These are phyloP conservation scores for Phytophthora citrophthora DNA, from an alignment of 352 stramenopile species.

Conservation along the genomic window DNA sequence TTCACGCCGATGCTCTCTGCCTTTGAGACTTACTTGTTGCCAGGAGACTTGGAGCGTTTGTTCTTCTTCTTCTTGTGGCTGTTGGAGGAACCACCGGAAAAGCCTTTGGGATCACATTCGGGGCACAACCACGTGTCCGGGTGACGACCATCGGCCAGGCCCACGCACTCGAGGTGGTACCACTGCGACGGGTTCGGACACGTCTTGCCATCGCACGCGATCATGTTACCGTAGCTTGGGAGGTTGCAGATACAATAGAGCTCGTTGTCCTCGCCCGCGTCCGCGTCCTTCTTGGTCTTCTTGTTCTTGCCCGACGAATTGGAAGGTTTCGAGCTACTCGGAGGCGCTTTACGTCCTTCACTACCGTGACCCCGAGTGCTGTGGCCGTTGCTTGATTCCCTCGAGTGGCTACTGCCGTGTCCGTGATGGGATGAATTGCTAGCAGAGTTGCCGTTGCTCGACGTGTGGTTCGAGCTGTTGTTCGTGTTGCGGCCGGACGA, in stretches of 20 bases:
- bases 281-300: conserved; percentile 74
- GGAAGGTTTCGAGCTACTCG: conserved; percentile 31
- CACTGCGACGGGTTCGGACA: conserved; percentile 88
- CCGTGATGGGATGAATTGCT: conserved; percentile 21
- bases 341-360: conserved; percentile 39
- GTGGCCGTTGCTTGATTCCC: conserved; percentile 25
- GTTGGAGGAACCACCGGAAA: conserved; percentile 58
- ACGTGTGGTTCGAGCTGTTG: conserved; percentile 29
- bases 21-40: conserved; percentile 54
- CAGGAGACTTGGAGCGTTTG: conserved; percentile 84
- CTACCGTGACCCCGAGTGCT: conserved; percentile 15
- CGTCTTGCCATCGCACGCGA: conserved; percentile 88
- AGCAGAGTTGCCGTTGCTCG: conserved; percentile 23
- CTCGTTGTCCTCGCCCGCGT: conserved; percentile 83
- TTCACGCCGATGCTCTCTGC: conserved; percentile 5
- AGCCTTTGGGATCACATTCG: conserved; percentile 85
- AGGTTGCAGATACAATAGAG: conserved; percentile 90
- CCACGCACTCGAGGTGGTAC: conserved; percentile 90
- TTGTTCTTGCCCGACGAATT: conserved; percentile 42
- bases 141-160: conserved; percentile 78
- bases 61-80: conserved; percentile 90
- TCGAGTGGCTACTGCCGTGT: conserved; percentile 21
- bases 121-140: conserved; percentile 89
- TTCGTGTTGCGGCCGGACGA: conserved; percentile 26
- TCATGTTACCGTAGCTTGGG: conserved; percentile 90